A percentile compares a stretch with the other conserved stretches of the same genome.
These are phyloP conservation scores for Penicillium sclerotiorum DNA, from an alignment of 2,329 filamentous ascomycete genomes.

Conservation along the genomic window DNA sequence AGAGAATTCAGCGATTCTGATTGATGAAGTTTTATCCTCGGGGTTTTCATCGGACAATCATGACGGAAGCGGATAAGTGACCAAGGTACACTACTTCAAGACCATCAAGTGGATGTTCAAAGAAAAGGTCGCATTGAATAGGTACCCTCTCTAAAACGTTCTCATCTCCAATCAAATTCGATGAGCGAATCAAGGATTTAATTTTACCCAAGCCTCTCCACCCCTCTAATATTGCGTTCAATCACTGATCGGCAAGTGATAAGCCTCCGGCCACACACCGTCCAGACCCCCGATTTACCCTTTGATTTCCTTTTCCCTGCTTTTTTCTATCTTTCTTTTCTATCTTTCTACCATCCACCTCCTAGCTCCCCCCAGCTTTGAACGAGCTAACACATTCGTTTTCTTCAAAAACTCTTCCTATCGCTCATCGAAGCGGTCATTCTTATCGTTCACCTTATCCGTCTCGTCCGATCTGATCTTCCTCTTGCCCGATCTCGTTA, in stretches of 20 bases:
- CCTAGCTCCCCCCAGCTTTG: not conserved
- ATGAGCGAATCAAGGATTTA: no score
- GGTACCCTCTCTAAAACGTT: no score
- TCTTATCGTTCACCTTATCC: not conserved
- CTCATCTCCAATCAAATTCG: no score
- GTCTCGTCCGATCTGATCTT: not conserved
- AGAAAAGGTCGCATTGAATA: no score
- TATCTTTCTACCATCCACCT: no score
- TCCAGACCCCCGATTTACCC: not conserved
- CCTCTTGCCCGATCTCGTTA: not conserved
- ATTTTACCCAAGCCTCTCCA: no score
- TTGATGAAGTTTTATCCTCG: not conserved
- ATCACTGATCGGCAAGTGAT: not conserved
- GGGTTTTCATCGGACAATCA: slow-evolving; percentile 5
- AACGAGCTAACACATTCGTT: not conserved
- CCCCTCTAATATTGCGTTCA: no score
- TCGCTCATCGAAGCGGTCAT: no score
- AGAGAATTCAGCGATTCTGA: not conserved
- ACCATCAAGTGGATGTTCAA: no score
- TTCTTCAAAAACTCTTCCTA: not conserved
- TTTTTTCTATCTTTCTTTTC: not conserved
- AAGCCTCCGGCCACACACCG: no score
- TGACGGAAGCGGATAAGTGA: slow-evolving; percentile 6
- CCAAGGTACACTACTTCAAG: no score
- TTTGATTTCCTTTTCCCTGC: not conserved